Evolutionary conservation across 2,329 filamentous ascomycete genomes (phyloP), one percentile per base, ranked within the genome.

Genomic region (Aquanectria penicillioides): DNA sequence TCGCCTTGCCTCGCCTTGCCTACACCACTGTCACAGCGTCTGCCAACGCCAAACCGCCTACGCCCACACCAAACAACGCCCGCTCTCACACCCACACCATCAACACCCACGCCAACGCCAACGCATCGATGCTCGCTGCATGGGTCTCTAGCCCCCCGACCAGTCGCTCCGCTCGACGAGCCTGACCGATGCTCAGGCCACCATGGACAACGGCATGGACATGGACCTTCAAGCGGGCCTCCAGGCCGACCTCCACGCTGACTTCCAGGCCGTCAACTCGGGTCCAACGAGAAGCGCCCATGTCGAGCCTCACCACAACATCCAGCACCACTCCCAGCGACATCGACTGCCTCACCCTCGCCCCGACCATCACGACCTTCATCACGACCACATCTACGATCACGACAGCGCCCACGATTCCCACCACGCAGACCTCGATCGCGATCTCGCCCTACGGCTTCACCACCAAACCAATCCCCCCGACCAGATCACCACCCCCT

Each of bases 121-220:
- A 76, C 79, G 75, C 78, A 79, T 80, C 79, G 74, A 81, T 80
- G 77, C 75, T 73, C 72, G 72, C 73, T 79, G 76, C 78, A 77
- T 79, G 77, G 75, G 73, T 75, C 71, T 76, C 64, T 75, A 73
- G 73, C 72, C 70, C 74, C 72, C 73, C 73, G 71, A 75, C 75
- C 73, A 73, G 74, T 76, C 75, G 74, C 71, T 75, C 74, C 71
- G 70, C 72, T 74, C 73, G 70, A 74, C 71, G 69, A 73, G 74
- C 76, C 75, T 76, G 75, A 78, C 77, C 70, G 73, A 79, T 79
- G 78, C 74, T 74, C 74, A 74, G 73, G 74, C 74, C 73, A 80
- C 76, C 75, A 84, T 83, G 81, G 80, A 83, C 75, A 65, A 69
- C 69, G 69, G 70, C 71, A 68, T 69, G 68, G 68, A 71, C 63